phyloP scores from a whole-genome alignment of 176 grass and related monocot species.

The Phoenix dactylifera region DNA sequence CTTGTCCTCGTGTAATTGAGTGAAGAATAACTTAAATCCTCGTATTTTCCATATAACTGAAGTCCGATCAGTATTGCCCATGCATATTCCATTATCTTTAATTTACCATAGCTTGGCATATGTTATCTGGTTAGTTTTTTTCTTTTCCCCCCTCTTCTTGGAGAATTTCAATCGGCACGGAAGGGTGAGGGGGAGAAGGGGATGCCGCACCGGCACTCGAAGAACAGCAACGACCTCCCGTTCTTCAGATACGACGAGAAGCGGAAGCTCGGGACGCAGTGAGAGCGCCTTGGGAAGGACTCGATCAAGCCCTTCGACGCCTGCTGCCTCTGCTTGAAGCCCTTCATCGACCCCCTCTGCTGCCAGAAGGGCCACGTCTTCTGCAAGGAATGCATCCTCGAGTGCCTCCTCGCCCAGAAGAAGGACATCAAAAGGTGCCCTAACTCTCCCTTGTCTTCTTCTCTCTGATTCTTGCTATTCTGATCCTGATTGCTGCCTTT shows the following conservation, averaged over 20 bases:
- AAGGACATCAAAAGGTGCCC: conserved; percentile 58
- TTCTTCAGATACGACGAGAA: conserved; percentile 99
- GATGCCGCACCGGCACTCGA: conserved; percentile 98
- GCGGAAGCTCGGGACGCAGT: conserved; percentile 96
- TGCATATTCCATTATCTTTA: no score
- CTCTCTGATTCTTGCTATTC: no score
- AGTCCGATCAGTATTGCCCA: no score
- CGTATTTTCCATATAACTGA: no score
- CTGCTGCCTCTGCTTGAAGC: conserved; percentile 92
- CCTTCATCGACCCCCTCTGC: conserved; percentile 73
- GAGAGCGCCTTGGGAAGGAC: conserved; percentile 93
- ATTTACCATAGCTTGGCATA: no score
- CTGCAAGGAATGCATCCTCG: conserved; percentile 90
- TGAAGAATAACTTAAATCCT: no score
- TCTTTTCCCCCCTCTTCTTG: not conserved
- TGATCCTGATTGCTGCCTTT: not conserved
- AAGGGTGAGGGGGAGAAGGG: not conserved
- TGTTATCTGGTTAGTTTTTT: no score
- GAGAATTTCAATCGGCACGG: not conserved
- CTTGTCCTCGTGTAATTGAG: no score
- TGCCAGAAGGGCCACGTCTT: conserved; percentile 89
- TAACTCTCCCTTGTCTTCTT: not conserved
- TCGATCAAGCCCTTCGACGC: conserved; percentile 99
- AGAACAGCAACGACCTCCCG: conserved; percentile 98
- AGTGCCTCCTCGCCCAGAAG: conserved; percentile 45